Evolutionary conservation across 345 rosid species (phyloP), one percentile per base, ranked within the genome.

Genomic region (Gossypium stocksii): DNA sequence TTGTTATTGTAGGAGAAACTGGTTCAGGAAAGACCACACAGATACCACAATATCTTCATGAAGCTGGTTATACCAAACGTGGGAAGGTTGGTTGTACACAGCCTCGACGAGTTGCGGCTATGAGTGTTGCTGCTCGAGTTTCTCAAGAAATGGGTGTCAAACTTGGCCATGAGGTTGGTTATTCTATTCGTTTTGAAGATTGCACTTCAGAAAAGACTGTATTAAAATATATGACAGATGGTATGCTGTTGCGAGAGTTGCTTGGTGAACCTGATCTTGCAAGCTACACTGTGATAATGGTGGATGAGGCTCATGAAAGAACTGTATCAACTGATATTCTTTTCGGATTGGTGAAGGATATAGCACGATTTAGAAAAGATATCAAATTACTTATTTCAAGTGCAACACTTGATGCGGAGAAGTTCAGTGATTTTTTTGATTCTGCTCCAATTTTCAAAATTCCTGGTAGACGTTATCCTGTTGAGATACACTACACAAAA

Each of bases 281-380:
- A 79, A 82, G 91, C 82, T 95, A 91, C 80, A 93, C 98, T 77
- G 94, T 95, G 41, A 84, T 93, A 76, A 93, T 95, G 91, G 98
- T 95, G 80, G 99, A 95, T 69, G 98, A 95, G 87, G 98, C 99
- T 2, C 99, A 95, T 82, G 99, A 95, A 86, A 95, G 99, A 85
- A 95, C 99, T 34, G 80, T 95, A 76, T 95, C 99, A 27, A 95
- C 99, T 9, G 99, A 95, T 82, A 93, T 95, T 73, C 86, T 95
- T 44, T 95, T 95, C 62, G 99, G 99, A 74, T 80, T 95, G 77
- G 94, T 95, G 29, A 95, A 93, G 97, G 98, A 94, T 83, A 89
- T 94, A 76, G 78, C 93, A 1, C 91, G 97, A 75, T 94, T 89
- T 78, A 86, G 98, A 65, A 87, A 91, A 46, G 98, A 93, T 83